Base-by-base conservation (phyloP, 2,329 filamentous ascomycete genomes). In the Aspergillus unguis region DNA sequence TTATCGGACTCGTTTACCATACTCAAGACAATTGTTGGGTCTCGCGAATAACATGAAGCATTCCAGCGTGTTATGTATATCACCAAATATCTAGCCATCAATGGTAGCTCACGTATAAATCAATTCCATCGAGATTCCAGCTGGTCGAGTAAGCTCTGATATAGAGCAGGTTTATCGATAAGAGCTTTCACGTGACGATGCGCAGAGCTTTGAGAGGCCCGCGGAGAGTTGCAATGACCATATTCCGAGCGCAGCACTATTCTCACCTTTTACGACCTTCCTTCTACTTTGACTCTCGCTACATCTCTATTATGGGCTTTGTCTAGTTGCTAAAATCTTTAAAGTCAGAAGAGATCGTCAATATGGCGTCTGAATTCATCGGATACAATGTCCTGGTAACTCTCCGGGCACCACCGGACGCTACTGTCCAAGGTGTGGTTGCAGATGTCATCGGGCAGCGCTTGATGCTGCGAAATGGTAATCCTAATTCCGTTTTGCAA, bases 311-410 rank as follows among this genome's bases (percentile, higher is more conserved):
- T 38, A 55, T 59, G 55, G 23, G 50, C 28, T 25, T 32, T 41
- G 36, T 36, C 26, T 38, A 36, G 42, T 33, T 32, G 29, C 40
- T 56, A 44, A 17, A 27, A 31, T 43, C 17, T 31, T 37, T 4
- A n/a, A 46, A 32, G 42, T 23, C 28, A 44, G 31, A 38, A 40
- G 17, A 40, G 6, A n/a, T 37, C 27, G 23, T n/a, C 25, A 73
- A 54, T 61, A 88, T 88, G 85, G 84, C 85, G 44, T 78, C 79
- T 54, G 79, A 84, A 65, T 90, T 92, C 68, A 84, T 90, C 64
- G 89, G 89, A 56, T 81, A 89, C 69, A 84, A 86, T 55, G 89
- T 94, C 73, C 75, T 84, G 55, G 85, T 94, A 64, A 86, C 85
- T 33, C 79, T 94, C 58, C 82, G 80, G 62, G 77, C 83, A 53